These are phyloP conservation scores for Purpureocillium takamizusanense DNA, from an alignment of 2,329 filamentous ascomycete genomes.

Conservation along the genomic window DNA sequence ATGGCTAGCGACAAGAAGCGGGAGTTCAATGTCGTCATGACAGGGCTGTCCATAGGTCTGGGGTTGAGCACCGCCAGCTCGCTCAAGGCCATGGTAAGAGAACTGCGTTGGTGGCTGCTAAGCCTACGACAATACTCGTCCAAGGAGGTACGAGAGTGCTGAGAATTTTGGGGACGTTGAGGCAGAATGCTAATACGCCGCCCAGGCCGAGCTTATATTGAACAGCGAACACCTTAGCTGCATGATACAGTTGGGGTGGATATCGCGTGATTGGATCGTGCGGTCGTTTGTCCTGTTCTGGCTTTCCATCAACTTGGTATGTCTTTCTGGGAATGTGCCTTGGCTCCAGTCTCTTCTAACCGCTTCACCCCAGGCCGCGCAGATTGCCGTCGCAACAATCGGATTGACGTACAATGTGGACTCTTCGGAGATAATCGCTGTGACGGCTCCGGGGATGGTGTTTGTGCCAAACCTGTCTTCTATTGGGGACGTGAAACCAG, in stretches of 20 bases:
- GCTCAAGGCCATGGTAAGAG: conserved; percentile 32
- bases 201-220: conserved; percentile 9
- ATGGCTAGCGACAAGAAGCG: conserved; percentile 25
- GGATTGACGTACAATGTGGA: conserved; percentile 34
- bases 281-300: conserved; percentile 12
- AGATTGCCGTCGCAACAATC: conserved; percentile 32
- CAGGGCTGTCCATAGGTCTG: conserved; percentile 30
- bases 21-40: conserved; percentile 33
- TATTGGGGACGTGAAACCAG: no score
- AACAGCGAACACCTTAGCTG: conserved; percentile 15
- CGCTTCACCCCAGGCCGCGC: conserved; percentile 15
- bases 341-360: no score
- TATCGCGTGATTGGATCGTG: conserved; percentile 9
- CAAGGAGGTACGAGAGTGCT: conserved; percentile 21
- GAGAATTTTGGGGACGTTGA: no score
- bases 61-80: conserved; percentile 31
- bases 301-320: conserved; percentile 11
- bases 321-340: no score
- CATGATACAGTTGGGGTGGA: conserved; percentile 10
- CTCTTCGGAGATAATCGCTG: conserved; percentile 19
- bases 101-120: conserved; percentile 36
- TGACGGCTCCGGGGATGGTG: conserved; percentile 23
- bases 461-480: conserved; percentile 27
- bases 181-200: no score
- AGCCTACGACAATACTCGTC: conserved; percentile 24